Percentiles rank a stretch among this genome's conserved stretches.
phyloP scores from a whole-genome alignment of 805 yeast species.

The Zygosaccharomyces rouxii region DNA sequence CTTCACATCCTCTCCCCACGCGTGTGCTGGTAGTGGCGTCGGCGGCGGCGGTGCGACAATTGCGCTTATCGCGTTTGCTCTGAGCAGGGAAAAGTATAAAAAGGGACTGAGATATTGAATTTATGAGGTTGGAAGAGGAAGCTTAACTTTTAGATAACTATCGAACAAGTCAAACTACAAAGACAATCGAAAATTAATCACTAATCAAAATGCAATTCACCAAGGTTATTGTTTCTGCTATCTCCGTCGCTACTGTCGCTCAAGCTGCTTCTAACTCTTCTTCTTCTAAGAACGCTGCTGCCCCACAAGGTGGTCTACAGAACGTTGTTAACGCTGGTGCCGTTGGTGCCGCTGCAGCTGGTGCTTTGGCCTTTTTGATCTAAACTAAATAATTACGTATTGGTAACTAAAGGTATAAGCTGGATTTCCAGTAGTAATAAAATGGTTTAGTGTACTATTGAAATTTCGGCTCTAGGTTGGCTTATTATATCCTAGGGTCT shows the following conservation, averaged over 20 bases:
- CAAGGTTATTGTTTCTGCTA: conserved; percentile 20
- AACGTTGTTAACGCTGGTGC: conserved; percentile 21
- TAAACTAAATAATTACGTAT: conserved; percentile 6
- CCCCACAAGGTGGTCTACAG: conserved; percentile 16
- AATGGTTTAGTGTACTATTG: not conserved
- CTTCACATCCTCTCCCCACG: not conserved
- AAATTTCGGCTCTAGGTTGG: not conserved
- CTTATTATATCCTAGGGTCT: not conserved
- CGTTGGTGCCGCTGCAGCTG: conserved; percentile 31
- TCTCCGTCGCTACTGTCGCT: conserved; percentile 18
- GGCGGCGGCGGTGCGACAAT: not conserved
- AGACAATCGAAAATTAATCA: not conserved
- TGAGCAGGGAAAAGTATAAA: not conserved
- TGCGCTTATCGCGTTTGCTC: not conserved
- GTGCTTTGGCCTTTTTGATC: conserved; percentile 29
- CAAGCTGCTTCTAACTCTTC: conserved; percentile 12
- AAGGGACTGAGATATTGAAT: not conserved
- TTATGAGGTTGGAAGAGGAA: too few relatives aligned
- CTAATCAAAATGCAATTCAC: conserved; percentile 25
- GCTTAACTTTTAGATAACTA: too few relatives aligned
- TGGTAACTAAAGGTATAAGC: not conserved
- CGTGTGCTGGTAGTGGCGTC: not conserved
- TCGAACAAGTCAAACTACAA: not conserved
- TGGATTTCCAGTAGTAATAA: not conserved
- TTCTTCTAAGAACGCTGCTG: conserved; percentile 19